phyloP scores from a whole-genome alignment of 1,284 basidiomycete genomes.

The Flammula alnicola region DNA sequence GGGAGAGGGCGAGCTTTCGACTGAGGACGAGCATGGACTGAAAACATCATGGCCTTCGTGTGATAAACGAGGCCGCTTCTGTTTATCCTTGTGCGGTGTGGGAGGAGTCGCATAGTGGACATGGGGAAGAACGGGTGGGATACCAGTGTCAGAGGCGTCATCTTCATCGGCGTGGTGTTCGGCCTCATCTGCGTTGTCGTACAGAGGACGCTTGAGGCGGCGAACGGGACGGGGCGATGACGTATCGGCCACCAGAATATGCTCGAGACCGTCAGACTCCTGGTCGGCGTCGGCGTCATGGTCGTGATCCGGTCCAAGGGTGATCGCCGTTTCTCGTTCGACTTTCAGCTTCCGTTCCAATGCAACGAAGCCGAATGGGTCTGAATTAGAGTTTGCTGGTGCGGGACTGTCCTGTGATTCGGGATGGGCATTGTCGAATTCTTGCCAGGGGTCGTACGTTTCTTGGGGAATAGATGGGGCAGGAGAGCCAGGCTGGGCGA shows the following conservation, averaged over 20 bases:
- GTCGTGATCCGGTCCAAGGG: slow-evolving; percentile 12
- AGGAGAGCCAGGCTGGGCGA: slow-evolving; percentile 9
- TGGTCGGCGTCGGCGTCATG: slow-evolving; percentile 21
- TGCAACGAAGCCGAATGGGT: slow-evolving; percentile 50
- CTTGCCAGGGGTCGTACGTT: slow-evolving; percentile 22
- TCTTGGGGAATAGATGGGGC: slow-evolving; percentile 8
- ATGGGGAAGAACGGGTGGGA: neutral
- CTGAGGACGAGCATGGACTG: slow-evolving; percentile 31
- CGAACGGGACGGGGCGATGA: slow-evolving; percentile 29
- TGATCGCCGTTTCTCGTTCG: slow-evolving; percentile 27
- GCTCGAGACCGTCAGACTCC: slow-evolving; percentile 23
- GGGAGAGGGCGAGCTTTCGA: slow-evolving; percentile 42
- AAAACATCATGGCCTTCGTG: slow-evolving; percentile 26
- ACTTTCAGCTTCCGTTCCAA: slow-evolving; percentile 46
- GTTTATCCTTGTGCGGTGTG: slow-evolving; percentile 41
- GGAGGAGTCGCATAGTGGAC: slow-evolving; percentile 29
- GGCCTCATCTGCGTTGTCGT: neutral
- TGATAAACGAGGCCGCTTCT: slow-evolving; percentile 24
- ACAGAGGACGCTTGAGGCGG: slow-evolving; percentile 18
- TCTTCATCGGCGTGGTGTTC: neutral
- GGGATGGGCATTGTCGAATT: slow-evolving; percentile 22
- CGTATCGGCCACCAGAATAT: slow-evolving; percentile 29
- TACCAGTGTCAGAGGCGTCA: neutral
- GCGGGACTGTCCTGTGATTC: slow-evolving; percentile 15
- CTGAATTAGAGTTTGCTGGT: slow-evolving; percentile 30